These are phyloP conservation scores for Setaria italica DNA, from an alignment of 202 grass and related monocot genomes.

Conservation along the genomic window DNA sequence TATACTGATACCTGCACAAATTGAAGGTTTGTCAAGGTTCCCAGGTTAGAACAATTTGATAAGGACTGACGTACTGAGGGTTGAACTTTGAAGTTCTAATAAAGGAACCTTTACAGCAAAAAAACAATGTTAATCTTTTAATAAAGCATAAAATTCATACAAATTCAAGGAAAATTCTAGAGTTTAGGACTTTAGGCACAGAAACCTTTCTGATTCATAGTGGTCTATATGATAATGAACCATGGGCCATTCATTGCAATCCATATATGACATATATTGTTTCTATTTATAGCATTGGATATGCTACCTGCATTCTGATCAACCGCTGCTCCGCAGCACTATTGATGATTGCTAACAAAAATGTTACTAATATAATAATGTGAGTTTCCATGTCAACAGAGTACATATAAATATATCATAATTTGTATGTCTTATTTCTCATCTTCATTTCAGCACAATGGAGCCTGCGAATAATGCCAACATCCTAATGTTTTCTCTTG, in stretches of 20 bases:
- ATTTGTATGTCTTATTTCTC: not conserved
- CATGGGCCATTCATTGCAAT: not conserved
- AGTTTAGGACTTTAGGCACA: not conserved
- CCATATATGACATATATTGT: not conserved
- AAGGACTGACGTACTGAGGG: not conserved
- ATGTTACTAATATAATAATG: slow-evolving; percentile 5
- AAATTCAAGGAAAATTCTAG: not conserved
- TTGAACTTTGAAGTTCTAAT: not conserved
- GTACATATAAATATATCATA: not conserved
- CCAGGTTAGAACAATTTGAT: not conserved
- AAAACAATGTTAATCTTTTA: not conserved
- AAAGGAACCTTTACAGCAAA: not conserved
- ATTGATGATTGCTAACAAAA: not conserved
- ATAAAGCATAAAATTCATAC: not conserved
- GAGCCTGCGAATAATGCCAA: not conserved
- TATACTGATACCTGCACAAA: not conserved
- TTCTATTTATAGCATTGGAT: slow-evolving; percentile 9
- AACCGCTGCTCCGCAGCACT: not conserved
- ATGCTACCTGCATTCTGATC: slow-evolving; percentile 6
- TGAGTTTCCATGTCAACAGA: not conserved
- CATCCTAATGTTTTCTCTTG: not conserved
- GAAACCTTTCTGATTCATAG: slow-evolving; percentile 5
- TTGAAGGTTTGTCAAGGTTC: not conserved
- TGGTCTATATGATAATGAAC: not conserved
- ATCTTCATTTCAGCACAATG: not conserved